These are phyloP conservation scores for Lepiota brunneoincarnata DNA, from an alignment of 768 basidiomycete species.

Conservation along the genomic window DNA sequence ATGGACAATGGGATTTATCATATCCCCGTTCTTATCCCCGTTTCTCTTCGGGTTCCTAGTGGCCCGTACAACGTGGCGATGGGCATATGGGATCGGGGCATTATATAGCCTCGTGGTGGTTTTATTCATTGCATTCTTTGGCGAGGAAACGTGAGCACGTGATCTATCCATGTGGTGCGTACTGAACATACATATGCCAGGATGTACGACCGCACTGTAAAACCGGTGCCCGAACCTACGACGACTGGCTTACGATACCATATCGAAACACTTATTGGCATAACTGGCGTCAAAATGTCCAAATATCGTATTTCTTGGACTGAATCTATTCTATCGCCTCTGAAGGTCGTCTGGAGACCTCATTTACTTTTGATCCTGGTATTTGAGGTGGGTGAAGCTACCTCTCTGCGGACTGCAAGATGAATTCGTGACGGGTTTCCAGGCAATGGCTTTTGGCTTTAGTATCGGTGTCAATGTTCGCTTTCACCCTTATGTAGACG, in stretches of 20 bases:
- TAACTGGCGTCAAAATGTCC: slow-evolving; percentile 58
- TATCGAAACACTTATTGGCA: slow-evolving; percentile 58
- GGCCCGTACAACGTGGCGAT: slow-evolving; percentile 56
- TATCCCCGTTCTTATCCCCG: slow-evolving; percentile 65
- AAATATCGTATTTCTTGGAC: slow-evolving; percentile 53
- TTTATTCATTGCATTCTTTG: slow-evolving; percentile 55
- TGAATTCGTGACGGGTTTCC: too few relatives aligned
- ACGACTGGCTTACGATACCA: slow-evolving; percentile 45
- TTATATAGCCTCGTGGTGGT: slow-evolving; percentile 60
- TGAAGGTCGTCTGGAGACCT: slow-evolving; percentile 62
- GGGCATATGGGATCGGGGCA: slow-evolving; percentile 65
- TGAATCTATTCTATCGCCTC: slow-evolving; percentile 39
- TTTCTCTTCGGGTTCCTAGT: slow-evolving; percentile 70
- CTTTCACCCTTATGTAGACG: neutral
- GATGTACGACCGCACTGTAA: slow-evolving; percentile 51
- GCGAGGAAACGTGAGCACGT: slow-evolving; percentile 70
- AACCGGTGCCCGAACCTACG: slow-evolving; percentile 35
- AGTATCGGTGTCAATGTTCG: slow-evolving; percentile 57
- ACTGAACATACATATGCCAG: too few relatives aligned
- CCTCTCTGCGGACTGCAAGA: too few relatives aligned
- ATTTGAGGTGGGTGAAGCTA: slow-evolving; percentile 58
- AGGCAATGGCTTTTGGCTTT: slow-evolving; percentile 63
- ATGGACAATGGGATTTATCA: slow-evolving; percentile 74
- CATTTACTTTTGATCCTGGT: slow-evolving; percentile 54
- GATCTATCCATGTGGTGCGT: too few relatives aligned